A percentile compares a stretch with the other conserved stretches of the same genome.
Evolutionary conservation across 208 protist genomes (phyloP).

Genomic region (Novymonas esmeraldas): DNA sequence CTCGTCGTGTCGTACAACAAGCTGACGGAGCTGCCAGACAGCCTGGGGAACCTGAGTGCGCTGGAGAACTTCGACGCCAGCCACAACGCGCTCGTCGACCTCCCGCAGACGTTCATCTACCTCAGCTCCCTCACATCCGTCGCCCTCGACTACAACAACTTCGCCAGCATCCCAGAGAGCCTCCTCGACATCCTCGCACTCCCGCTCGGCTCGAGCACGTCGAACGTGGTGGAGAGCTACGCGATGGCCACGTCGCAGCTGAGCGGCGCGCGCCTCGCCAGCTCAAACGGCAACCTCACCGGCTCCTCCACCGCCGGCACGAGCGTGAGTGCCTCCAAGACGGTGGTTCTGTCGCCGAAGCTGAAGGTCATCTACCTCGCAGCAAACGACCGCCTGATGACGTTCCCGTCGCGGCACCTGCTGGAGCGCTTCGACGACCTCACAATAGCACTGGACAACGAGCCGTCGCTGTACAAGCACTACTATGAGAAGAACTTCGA

Average conservation of each 20-base stretch:
- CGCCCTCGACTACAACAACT: conserved; percentile 88
- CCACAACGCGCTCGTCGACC: conserved; percentile 70
- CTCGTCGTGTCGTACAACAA: conserved; percentile 84
- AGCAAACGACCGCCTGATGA: conserved; percentile 67
- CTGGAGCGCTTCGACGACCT: conserved; percentile 60
- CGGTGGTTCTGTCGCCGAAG: conserved; percentile 32
- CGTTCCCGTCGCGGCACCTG: conserved; percentile 42
- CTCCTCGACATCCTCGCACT: conserved; percentile 60
- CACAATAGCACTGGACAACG: conserved; percentile 86
- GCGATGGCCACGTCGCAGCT: not conserved
- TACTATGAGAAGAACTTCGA: conserved; percentile 63
- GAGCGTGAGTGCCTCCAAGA: conserved; percentile 16
- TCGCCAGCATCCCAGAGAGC: conserved; percentile 58
- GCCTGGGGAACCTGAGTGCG: conserved; percentile 61
- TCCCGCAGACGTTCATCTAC: conserved; percentile 78
- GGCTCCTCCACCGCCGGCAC: conserved; percentile 12
- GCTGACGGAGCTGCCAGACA: conserved; percentile 71
- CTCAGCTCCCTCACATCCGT: conserved; percentile 52
- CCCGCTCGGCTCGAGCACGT: not conserved
- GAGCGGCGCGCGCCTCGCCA: conserved; percentile 12
- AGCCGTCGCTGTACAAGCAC: conserved; percentile 72
- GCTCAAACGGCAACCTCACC: conserved; percentile 12
- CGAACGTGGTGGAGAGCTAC: not conserved
- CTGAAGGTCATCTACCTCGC: conserved; percentile 79
- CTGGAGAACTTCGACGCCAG: conserved; percentile 80